Evolutionary conservation across 2,329 filamentous ascomycete species (phyloP).

Genomic region (Colletotrichum acutatum): DNA sequence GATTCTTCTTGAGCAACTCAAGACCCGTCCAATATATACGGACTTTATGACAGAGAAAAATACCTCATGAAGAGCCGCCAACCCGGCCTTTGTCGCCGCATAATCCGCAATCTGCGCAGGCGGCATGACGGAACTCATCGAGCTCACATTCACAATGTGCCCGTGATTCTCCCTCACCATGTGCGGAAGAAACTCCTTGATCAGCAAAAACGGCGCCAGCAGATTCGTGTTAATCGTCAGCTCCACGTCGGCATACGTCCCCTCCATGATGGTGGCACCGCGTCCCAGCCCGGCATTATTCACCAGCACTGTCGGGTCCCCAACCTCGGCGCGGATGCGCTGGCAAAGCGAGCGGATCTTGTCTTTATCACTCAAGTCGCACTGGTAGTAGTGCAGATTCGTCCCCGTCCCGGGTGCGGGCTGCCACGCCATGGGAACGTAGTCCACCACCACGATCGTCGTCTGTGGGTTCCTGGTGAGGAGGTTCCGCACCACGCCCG

Average conservation of each 20-base stretch:
- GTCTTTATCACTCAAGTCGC: conserved; percentile 44
- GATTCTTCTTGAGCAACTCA: too few relatives aligned
- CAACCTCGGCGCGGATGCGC: conserved; percentile 44
- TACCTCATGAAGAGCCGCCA: conserved; percentile 37
- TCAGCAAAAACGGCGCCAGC: conserved; percentile 67
- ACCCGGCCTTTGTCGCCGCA: conserved; percentile 61
- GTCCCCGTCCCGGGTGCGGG: neutral
- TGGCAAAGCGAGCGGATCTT: conserved; percentile 43
- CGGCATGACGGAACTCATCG: conserved; percentile 62
- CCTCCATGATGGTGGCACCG: conserved; percentile 41
- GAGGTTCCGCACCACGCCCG: conserved; percentile 45
- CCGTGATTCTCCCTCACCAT: conserved; percentile 70
- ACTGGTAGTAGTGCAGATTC: conserved; percentile 22
- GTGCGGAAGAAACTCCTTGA: conserved; percentile 65
- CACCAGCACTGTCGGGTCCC: conserved; percentile 48
- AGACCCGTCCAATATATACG: too few relatives aligned
- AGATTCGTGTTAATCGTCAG: conserved; percentile 57
- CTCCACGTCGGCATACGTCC: conserved; percentile 42
- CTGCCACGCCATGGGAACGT: conserved; percentile 43
- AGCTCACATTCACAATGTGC: conserved; percentile 71
- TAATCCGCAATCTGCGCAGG: conserved; percentile 70
- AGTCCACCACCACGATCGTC: conserved; percentile 47
- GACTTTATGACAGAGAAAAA: neutral
- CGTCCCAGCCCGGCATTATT: conserved; percentile 47
- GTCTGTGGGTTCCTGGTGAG: conserved; percentile 40